Base-by-base conservation (phyloP, 1,139 yeast genomes). In the Pichia terricola region DNA sequence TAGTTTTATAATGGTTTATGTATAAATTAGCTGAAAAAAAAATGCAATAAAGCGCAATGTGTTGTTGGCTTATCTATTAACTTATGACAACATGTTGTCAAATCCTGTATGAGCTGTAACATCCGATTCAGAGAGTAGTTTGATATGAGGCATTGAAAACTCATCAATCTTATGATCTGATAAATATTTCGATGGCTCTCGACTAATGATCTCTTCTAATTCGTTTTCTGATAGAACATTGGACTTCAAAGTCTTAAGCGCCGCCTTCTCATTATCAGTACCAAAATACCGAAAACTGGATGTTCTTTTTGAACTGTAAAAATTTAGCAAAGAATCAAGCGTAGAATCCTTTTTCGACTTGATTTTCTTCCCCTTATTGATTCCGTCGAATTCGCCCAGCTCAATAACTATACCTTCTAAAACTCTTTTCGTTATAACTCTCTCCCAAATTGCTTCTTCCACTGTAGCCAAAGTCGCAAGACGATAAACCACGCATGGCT, bases 341-440 rank as follows among this genome's bases (percentile, higher is more conserved):
- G 41, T 28, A 11, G 40, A 34, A 26, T 44, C 47, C n/a, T 47
- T 47, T 10, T 40, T 44, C 4, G 39, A 34, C 10, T 34, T 39
- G 5, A 11, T 9, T 10, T 40, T 44, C n/a, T 46, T 47, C 49
- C 79, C 31, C 22, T 38, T 37, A 3, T 35, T 5, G 10, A 25
- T 35, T 9, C 72, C 73, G 52, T 78, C 79, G 63, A 87, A 87
- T 45, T 79, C 75, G 4, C 96, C 96, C 70, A 81, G 69, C 59
- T 84, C 91, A 46, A 91, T 89, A 26, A 91, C 87, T 52, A 88
- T 64, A 56, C 79, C 80, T 54, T 88, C 96, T 46, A 91, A 68
- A 47, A 77, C 78, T 50, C 95, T 71, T 62, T 89, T 91, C 25
- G 81, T 74, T 35, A 81, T 81, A 3, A 95, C 91, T 52, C 79